Conservation (phyloP, 75 land plant genomes). For the Pseudotsuga menziesii region DNA sequence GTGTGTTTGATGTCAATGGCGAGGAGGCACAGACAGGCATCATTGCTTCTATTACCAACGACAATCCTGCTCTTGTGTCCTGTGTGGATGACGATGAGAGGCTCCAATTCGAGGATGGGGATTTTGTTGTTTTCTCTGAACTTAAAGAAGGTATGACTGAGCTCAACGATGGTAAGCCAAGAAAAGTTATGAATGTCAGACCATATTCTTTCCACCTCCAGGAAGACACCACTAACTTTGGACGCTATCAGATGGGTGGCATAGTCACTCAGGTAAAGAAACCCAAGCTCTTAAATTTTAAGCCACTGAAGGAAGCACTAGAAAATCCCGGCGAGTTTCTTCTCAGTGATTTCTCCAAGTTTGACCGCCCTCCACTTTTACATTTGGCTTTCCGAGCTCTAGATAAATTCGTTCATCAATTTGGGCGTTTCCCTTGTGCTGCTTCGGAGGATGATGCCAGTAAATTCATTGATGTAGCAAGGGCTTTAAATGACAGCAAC, state of each 20-base stretch:
- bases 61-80: conserved; percentile 74
- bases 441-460: conserved; percentile 63
- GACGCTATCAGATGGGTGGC: conserved; percentile 69
- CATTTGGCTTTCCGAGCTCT: conserved; percentile 92
- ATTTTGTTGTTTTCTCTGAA: conserved; percentile 88
- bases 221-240: conserved; percentile 81
- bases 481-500: too few relatives aligned
- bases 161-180: conserved; percentile 93
- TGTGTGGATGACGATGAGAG: conserved; percentile 91
- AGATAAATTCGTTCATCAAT: conserved; percentile 53
- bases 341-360: conserved; percentile 86
- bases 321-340: conserved; percentile 84
- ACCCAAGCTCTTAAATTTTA: conserved; percentile 78
- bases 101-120: conserved; percentile 93
- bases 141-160: conserved; percentile 85
- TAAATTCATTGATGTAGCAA: too few relatives aligned
- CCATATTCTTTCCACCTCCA: conserved; percentile 82
- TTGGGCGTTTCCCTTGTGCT: conserved; percentile 69
- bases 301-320: conserved; percentile 59
- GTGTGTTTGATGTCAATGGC: conserved; percentile 88
- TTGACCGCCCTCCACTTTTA: conserved; percentile 80
- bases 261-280: conserved; percentile 94
- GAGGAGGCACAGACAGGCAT: conserved; percentile 93
- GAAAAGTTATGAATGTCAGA: conserved; percentile 62
- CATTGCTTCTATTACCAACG: conserved; percentile 84